A percentile compares a stretch with the other conserved stretches of the same genome.
Conservation (phyloP, 192 early-diverging fungal species). For the Spizellomyces sp. region DNA sequence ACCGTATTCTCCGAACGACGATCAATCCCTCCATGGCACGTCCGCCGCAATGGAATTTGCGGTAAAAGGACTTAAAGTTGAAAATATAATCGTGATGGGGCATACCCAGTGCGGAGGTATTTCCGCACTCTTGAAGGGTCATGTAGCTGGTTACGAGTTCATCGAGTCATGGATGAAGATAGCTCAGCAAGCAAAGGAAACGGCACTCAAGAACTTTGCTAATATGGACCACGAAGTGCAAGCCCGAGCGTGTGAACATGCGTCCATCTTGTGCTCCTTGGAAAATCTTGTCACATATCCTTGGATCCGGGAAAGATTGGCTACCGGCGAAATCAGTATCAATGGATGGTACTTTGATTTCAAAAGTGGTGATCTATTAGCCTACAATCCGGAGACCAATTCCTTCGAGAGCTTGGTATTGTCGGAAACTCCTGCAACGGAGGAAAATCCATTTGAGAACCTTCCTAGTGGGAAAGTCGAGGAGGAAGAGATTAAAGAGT, state of each 20-base stretch:
- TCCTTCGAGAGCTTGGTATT: slow-evolving; percentile 38
- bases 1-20: slow-evolving; percentile 40
- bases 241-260: slow-evolving; percentile 42
- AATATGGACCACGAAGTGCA: slow-evolving; percentile 30
- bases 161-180: slow-evolving; percentile 49
- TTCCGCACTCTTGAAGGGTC: slow-evolving; percentile 36
- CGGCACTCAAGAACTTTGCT: slow-evolving; percentile 38
- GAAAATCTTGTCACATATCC: slow-evolving; percentile 50
- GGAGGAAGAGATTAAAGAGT: no score
- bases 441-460: neutral
- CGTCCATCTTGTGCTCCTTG: slow-evolving; percentile 42
- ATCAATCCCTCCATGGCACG: slow-evolving; percentile 36
- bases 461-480: no score
- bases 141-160: slow-evolving; percentile 38
- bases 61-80: slow-evolving; percentile 45
- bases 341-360: slow-evolving; percentile 57
- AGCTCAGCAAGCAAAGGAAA: slow-evolving; percentile 40
- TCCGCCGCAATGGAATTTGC: slow-evolving; percentile 51
- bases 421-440: neutral
- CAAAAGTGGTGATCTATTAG: slow-evolving; percentile 42
- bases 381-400: slow-evolving; percentile 37
- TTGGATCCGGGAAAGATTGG: slow-evolving; percentile 38
- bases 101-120: slow-evolving; percentile 53
- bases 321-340: slow-evolving; percentile 36
- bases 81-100: slow-evolving; percentile 49